phyloP scores from a whole-genome alignment of 2,329 filamentous ascomycete species.

The Pseudocercospora crystallina region DNA sequence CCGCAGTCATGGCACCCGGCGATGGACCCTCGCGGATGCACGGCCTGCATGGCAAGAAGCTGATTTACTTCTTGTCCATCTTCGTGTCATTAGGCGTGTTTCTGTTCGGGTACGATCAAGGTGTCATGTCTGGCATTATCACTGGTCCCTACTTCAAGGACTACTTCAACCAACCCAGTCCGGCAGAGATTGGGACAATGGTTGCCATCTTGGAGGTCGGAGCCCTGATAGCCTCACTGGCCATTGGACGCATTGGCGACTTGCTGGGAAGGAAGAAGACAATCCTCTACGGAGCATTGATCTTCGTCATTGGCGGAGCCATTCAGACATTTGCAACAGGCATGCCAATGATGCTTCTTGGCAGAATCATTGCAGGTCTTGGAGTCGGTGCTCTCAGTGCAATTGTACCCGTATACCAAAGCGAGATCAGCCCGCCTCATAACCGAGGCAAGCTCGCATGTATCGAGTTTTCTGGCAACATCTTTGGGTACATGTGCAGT shows the following conservation, averaged over 20 bases:
- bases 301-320: slow-evolving; percentile 82
- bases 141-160: slow-evolving; percentile 86
- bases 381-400: slow-evolving; percentile 53
- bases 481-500: slow-evolving; percentile 90
- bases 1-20: slow-evolving; percentile 79
- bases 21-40: slow-evolving; percentile 71
- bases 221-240: slow-evolving; percentile 83
- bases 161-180: slow-evolving; percentile 87
- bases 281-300: slow-evolving; percentile 87
- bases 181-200: slow-evolving; percentile 90
- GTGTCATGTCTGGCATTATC: slow-evolving; percentile 71
- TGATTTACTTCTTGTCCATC: slow-evolving; percentile 66
- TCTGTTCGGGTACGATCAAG: slow-evolving; percentile 85
- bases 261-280: slow-evolving; percentile 85
- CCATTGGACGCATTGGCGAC: slow-evolving; percentile 86
- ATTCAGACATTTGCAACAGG: slow-evolving; percentile 78
- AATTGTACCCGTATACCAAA: slow-evolving; percentile 56
- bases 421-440: slow-evolving; percentile 77
- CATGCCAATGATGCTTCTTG: slow-evolving; percentile 79
- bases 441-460: slow-evolving; percentile 94
- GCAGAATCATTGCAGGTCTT: slow-evolving; percentile 52
- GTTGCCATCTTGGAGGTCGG: slow-evolving; percentile 95
- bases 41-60: slow-evolving; percentile 91
- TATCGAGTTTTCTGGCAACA: slow-evolving; percentile 97
- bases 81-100: slow-evolving; percentile 68